These are phyloP conservation scores for Lasiodiplodia hormozganensis DNA, from an alignment of 2,329 filamentous ascomycete species.

Conservation along the genomic window DNA sequence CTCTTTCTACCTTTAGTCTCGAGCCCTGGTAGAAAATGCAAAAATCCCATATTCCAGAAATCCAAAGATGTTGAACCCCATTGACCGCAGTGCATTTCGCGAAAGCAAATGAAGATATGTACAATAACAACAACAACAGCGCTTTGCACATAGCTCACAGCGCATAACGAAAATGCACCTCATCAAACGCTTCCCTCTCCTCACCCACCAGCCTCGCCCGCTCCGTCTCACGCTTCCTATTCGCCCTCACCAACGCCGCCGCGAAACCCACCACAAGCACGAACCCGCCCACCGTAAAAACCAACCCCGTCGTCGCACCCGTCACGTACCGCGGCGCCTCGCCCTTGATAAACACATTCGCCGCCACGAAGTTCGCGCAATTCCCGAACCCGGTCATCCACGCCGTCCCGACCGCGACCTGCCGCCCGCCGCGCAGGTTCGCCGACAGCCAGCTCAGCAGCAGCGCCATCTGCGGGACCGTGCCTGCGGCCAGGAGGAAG, in stretches of 20 bases:
- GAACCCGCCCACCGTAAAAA: slow-evolving; percentile 31
- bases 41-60: no score
- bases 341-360: slow-evolving; percentile 51
- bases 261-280: neutral
- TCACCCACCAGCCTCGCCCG: neutral
- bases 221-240: neutral
- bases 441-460: slow-evolving; percentile 44
- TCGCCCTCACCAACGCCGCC: neutral
- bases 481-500: slow-evolving; percentile 38
- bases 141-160: neutral
- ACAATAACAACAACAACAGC: no score
- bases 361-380: slow-evolving; percentile 52
- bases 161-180: neutral
- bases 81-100: no score
- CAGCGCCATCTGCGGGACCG: slow-evolving; percentile 39
- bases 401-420: slow-evolving; percentile 50
- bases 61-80: no score
- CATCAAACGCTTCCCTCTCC: neutral
- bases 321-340: slow-evolving; percentile 49
- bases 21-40: no score
- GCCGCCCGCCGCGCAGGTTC: slow-evolving; percentile 49
- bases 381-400: slow-evolving; percentile 54
- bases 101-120: neutral
- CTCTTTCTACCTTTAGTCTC: no score
- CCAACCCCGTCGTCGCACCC: slow-evolving; percentile 48